These are phyloP conservation scores for Selaginella moellendorffii DNA, from an alignment of 75 land plant genomes.

Conservation along the genomic window DNA sequence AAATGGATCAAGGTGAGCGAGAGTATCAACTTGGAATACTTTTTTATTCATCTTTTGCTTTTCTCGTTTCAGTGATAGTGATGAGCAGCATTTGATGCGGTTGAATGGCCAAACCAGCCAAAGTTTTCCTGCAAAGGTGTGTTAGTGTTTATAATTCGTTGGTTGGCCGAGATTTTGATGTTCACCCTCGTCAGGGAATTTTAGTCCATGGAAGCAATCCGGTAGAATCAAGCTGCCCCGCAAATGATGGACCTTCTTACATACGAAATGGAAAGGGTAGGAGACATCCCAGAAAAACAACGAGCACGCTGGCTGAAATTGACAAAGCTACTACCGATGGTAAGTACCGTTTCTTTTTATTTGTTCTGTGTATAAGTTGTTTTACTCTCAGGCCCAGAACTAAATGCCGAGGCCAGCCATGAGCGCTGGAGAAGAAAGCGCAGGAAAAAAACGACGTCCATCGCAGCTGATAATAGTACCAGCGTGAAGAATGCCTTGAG, in stretches of 20 bases:
- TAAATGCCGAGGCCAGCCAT: not conserved
- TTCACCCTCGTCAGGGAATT: too few species aligned
- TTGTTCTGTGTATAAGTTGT: too few species aligned
- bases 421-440: not conserved
- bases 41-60: not conserved
- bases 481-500: slow-evolving; percentile 4
- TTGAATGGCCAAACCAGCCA: not conserved
- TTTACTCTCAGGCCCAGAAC: not conserved
- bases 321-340: too few species aligned
- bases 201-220: not conserved
- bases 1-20: not conserved
- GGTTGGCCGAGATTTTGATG: too few species aligned
- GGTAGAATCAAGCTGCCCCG: not conserved
- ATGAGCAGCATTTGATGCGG: not conserved
- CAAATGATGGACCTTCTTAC: not conserved
- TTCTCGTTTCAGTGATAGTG: not conserved
- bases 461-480: not conserved
- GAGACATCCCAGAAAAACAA: not conserved
- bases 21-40: not conserved
- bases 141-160: not conserved
- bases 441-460: not conserved
- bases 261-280: not conserved
- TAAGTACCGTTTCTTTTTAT: too few species aligned
- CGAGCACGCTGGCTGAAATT: too few species aligned
- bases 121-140: not conserved